Conservation (phyloP, 2,329 filamentous ascomycete species). For the Pyrenophora seminiperda region DNA sequence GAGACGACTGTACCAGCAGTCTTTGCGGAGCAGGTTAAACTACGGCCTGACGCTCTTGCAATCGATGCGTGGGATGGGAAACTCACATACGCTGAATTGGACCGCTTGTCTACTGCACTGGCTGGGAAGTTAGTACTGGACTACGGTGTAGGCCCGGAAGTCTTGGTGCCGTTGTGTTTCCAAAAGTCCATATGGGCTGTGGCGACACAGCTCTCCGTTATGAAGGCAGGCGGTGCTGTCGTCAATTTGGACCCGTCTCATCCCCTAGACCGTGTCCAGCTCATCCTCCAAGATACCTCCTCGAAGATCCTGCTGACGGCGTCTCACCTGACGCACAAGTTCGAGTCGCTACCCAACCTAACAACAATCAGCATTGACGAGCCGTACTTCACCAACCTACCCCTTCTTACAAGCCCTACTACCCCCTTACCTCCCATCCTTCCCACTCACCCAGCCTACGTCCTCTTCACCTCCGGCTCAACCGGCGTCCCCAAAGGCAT, state of each 20-base stretch:
- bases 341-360: neutral
- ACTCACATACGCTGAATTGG: neutral
- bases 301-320: neutral
- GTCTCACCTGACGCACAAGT: neutral
- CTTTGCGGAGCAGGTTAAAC: neutral
- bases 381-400: neutral
- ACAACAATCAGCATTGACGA: neutral
- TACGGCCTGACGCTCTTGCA: neutral
- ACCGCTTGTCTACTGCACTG: neutral
- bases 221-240: neutral
- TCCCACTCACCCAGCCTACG: conserved; percentile 55
- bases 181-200: neutral
- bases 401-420: neutral
- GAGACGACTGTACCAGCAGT: neutral
- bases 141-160: neutral
- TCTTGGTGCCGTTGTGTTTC: neutral
- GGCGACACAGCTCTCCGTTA: neutral
- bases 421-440: neutral
- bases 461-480: conserved; percentile 63
- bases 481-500: conserved; percentile 62
- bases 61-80: neutral
- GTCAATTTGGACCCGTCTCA: neutral
- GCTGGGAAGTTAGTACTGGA: neutral
- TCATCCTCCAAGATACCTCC: neutral
- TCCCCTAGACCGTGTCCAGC: neutral